A percentile compares a stretch with the other conserved stretches of the same genome.
Conservation (phyloP, 805 yeast genomes). For the Lachancea meyersii region DNA sequence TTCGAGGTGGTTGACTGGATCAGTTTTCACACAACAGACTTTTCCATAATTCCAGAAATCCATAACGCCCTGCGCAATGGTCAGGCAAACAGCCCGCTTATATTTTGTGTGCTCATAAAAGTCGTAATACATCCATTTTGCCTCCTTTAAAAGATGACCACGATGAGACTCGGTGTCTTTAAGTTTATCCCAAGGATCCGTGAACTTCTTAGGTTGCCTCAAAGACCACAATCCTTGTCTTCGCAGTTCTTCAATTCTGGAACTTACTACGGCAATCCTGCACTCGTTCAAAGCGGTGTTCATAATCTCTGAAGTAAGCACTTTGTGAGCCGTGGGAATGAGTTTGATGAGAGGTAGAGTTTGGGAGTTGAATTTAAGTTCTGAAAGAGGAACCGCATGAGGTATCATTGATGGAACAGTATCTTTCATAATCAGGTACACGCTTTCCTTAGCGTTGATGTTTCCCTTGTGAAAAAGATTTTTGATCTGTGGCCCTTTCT, state of each 20-base stretch:
- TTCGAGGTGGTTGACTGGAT: conserved; percentile 28
- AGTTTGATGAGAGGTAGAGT: conserved; percentile 78
- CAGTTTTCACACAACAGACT: conserved; percentile 53
- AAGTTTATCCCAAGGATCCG: conserved; percentile 51
- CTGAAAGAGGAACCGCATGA: conserved; percentile 67
- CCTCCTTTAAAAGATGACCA: conserved; percentile 70
- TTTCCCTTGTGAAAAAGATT: conserved; percentile 32
- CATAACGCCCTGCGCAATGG: conserved; percentile 62
- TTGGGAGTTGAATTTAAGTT: conserved; percentile 79
- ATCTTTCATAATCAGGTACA: conserved; percentile 46
- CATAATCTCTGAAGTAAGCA: conserved; percentile 75
- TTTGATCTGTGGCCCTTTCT: conserved; percentile 7
- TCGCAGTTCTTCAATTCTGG: conserved; percentile 87
- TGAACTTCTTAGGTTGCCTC: conserved; percentile 68
- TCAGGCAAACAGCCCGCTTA: conserved; percentile 63
- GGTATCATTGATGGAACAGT: conserved; percentile 48
- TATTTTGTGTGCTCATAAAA: conserved; percentile 63
- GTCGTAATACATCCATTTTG: conserved; percentile 77
- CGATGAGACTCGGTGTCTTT: conserved; percentile 50
- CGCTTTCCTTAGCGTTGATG: conserved; percentile 39
- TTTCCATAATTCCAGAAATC: conserved; percentile 79
- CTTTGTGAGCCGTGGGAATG: conserved; percentile 80
- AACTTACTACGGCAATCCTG: conserved; percentile 79
- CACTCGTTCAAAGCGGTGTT: conserved; percentile 86
- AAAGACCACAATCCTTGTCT: conserved; percentile 86